Conservation (phyloP, 805 yeast species). For the Candida tammaniensis region DNA sequence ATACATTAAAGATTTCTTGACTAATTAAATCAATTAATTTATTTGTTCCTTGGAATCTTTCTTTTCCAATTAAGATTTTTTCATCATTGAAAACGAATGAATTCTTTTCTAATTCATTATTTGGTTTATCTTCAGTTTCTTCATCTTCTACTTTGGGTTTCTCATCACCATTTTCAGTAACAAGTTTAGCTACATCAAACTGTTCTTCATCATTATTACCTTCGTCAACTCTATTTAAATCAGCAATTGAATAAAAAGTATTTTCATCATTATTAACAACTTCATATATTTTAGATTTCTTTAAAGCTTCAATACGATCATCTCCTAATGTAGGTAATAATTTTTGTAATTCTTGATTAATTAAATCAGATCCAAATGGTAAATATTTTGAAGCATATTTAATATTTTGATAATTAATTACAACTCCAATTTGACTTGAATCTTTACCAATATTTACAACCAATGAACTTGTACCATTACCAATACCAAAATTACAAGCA, state of each 20-base stretch:
- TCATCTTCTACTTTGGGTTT: constrained; percentile 16
- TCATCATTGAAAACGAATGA: constrained; percentile 58
- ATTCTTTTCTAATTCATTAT: constrained; percentile 73
- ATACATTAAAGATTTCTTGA: constrained; percentile 48
- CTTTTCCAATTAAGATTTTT: constrained; percentile 73
- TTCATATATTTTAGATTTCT: constrained; percentile 74
- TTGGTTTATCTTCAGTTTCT: constrained; percentile 47
- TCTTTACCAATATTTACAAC: constrained; percentile 80
- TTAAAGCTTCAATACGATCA: constrained; percentile 69
- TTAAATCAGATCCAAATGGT: constrained; percentile 60
- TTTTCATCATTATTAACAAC: constrained; percentile 68
- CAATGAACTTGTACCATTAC: constrained; percentile 59
- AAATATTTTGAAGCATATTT: constrained; percentile 51
- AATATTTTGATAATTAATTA: constrained; percentile 68
- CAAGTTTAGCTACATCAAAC: constrained; percentile 86
- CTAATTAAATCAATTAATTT: constrained; percentile 56
- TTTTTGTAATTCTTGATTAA: constrained; percentile 52
- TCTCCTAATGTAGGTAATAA: constrained; percentile 57
- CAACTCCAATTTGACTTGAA: constrained; percentile 74
- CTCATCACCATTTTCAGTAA: constrained; percentile 45
- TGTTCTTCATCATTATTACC: constrained; percentile 49
- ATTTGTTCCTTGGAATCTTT: constrained; percentile 79
- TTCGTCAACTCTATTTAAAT: constrained; percentile 28
- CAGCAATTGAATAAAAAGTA: constrained; percentile 61
- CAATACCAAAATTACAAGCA: constrained; percentile 72